Conservation (phyloP, 2,329 filamentous ascomycete genomes). For the Aspergillus neoniger region DNA sequence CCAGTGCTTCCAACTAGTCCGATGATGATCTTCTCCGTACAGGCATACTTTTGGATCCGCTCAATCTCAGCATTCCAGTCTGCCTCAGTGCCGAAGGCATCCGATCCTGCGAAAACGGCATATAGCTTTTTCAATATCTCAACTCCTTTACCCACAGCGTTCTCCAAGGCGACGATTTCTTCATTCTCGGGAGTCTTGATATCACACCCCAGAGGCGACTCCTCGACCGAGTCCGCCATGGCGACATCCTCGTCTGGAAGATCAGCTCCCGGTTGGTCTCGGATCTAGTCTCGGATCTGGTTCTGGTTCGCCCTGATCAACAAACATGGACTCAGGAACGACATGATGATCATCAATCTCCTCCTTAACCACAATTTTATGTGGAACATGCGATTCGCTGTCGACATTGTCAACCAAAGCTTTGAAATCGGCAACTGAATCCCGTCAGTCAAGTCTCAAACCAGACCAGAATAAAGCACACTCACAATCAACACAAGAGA, state of each 20-base stretch:
- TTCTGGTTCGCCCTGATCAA: too few relatives aligned
- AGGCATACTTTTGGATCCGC: neutral
- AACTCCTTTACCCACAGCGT: neutral
- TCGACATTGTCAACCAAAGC: too few relatives aligned
- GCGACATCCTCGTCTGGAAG: neutral
- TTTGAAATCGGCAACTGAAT: neutral
- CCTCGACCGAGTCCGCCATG: neutral
- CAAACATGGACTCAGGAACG: neutral
- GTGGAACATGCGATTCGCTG: too few relatives aligned
- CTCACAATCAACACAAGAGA: neutral
- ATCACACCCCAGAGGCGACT: neutral
- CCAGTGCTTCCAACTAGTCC: constrained; percentile 65
- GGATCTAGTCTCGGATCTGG: too few relatives aligned
- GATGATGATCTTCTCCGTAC: constrained; percentile 44
- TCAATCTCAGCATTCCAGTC: constrained; percentile 7
- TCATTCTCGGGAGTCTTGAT: constrained; percentile 38
- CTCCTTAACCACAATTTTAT: too few relatives aligned
- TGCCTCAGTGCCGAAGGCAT: neutral
- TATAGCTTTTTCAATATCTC: neutral
- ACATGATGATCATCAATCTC: neutral
- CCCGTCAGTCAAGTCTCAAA: neutral
- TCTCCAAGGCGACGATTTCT: constrained; percentile 37
- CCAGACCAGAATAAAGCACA: neutral
- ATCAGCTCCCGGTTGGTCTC: too few relatives aligned
- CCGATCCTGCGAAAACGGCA: neutral